A percentile compares a stretch with the other conserved stretches of the same genome.
Evolutionary conservation across 345 rosid genomes (phyloP).

Genomic region (Ceriops decandra): DNA sequence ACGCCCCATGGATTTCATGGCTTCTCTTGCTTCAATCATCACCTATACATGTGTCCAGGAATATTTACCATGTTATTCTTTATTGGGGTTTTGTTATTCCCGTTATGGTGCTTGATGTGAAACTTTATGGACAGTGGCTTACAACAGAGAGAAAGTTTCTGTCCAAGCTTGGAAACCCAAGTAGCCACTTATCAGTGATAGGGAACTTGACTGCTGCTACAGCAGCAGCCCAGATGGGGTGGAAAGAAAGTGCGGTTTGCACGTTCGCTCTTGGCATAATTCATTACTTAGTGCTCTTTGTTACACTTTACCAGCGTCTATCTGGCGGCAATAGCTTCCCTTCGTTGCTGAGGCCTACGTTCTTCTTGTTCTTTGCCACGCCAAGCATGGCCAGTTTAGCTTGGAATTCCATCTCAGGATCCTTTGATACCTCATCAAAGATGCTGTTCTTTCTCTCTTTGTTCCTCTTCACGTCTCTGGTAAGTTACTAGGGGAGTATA

Average conservation of each 20-base stretch:
- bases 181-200: conserved; percentile 57
- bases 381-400: conserved; percentile 63
- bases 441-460: conserved; percentile 30
- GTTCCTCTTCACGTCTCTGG: conserved; percentile 58
- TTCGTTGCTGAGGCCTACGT: conserved; percentile 42
- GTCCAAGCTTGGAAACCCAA: conserved; percentile 55
- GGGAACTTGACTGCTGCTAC: conserved; percentile 58
- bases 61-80: conserved; percentile 21
- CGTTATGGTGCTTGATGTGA: conserved; percentile 47
- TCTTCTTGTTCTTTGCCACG: conserved; percentile 71
- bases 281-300: conserved; percentile 65
- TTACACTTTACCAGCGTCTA: conserved; percentile 64
- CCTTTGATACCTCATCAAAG: conserved; percentile 37
- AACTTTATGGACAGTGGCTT: conserved; percentile 79
- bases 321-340: conserved; percentile 44
- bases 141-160: conserved; percentile 57
- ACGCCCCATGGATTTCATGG: conserved; percentile 63
- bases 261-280: conserved; percentile 62
- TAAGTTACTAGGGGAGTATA: conserved; percentile 14
- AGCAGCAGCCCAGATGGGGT: conserved; percentile 54
- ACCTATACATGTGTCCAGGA: conserved; percentile 19
- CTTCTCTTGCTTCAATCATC: conserved; percentile 68
- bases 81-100: conserved; percentile 45
- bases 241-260: conserved; percentile 56
- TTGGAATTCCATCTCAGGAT: conserved; percentile 58